Evolutionary conservation across 2,329 filamentous ascomycete species (phyloP).

Genomic region (Sarocladiaceae sp.): DNA sequence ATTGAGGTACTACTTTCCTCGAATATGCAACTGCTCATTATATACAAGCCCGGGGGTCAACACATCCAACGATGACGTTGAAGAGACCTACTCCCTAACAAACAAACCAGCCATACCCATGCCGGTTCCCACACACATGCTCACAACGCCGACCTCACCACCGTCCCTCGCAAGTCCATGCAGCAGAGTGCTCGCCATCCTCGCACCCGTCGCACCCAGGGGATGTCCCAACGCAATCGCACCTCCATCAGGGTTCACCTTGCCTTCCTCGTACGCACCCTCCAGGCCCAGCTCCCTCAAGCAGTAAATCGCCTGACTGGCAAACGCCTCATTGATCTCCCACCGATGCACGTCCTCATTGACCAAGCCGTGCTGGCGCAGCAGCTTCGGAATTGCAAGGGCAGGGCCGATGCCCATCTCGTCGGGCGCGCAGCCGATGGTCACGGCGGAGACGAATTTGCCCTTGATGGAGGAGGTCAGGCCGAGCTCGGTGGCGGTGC

Average conservation of each 20-base stretch:
- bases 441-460: slow-evolving; percentile 71
- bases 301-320: slow-evolving; percentile 63
- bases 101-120: slow-evolving; percentile 68
- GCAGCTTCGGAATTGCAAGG: slow-evolving; percentile 74
- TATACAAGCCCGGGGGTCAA: no score
- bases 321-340: slow-evolving; percentile 88
- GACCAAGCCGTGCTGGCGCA: slow-evolving; percentile 60
- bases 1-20: no score
- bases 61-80: no score
- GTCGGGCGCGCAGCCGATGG: slow-evolving; percentile 74
- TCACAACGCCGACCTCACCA: slow-evolving; percentile 71
- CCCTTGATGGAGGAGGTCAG: slow-evolving; percentile 65
- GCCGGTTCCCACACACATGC: slow-evolving; percentile 77
- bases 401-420: slow-evolving; percentile 94
- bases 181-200: slow-evolving; percentile 64
- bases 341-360: slow-evolving; percentile 71
- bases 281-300: slow-evolving; percentile 64
- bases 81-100: slow-evolving; percentile 53
- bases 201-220: slow-evolving; percentile 73
- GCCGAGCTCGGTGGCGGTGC: slow-evolving; percentile 67
- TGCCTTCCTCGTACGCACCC: slow-evolving; percentile 52
- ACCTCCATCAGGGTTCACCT: slow-evolving; percentile 83
- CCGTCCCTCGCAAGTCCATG: slow-evolving; percentile 61
- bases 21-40: no score
- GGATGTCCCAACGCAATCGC: slow-evolving; percentile 88